Evolutionary conservation across 2,329 filamentous ascomycete genomes (phyloP).

Genomic region (Sporothrix brasiliensis): DNA sequence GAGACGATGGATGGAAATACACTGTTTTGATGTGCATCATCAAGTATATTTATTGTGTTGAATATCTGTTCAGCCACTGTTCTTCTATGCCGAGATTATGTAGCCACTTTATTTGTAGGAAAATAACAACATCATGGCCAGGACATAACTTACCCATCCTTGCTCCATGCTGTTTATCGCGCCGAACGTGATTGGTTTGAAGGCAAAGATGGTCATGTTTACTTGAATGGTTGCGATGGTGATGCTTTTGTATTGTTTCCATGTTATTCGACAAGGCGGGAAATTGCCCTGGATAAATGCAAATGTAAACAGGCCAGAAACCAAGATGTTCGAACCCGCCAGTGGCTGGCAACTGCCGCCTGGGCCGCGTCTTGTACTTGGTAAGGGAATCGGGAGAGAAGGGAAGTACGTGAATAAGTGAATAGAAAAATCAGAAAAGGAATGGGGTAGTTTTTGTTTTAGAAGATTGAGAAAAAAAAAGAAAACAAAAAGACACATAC

Average conservation of each 20-base stretch:
- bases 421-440: background rate
- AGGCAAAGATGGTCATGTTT: background rate
- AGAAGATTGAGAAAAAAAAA: too few relatives aligned
- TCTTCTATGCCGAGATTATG: too few relatives aligned
- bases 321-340: background rate
- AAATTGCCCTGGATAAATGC: constrained; percentile 8
- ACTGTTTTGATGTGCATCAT: too few relatives aligned
- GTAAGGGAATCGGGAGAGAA: background rate
- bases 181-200: background rate
- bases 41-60: too few relatives aligned
- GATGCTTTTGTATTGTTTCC: background rate
- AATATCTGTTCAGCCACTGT: too few relatives aligned
- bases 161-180: too few relatives aligned
- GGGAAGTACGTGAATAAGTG: background rate
- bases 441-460: background rate
- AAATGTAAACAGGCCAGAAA: background rate
- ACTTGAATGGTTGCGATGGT: background rate
- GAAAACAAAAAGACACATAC: too few relatives aligned
- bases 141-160: too few relatives aligned
- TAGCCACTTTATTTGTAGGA: too few relatives aligned
- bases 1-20: too few relatives aligned
- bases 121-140: background rate
- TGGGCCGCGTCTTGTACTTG: background rate
- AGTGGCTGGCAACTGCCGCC: constrained; percentile 3
- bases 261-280: background rate